phyloP scores from a whole-genome alignment of 2,329 filamentous ascomycete species.

The Pseudocercospora pini-densiflorae region DNA sequence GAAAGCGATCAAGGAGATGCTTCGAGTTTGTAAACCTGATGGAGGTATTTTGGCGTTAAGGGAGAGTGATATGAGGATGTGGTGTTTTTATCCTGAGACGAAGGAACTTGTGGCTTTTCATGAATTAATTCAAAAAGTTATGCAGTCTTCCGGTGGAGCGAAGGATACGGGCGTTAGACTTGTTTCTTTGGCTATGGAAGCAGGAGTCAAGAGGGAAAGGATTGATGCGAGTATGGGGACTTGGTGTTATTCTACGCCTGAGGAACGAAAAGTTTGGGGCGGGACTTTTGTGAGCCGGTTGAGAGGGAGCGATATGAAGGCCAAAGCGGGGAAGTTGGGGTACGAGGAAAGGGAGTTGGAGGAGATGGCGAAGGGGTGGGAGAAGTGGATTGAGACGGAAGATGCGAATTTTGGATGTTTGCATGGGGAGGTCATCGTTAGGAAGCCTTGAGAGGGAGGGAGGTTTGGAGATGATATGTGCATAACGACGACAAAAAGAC shows the following conservation, averaged over 20 bases:
- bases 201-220: constrained; percentile 44
- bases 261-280: constrained; percentile 47
- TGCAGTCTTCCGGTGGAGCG: constrained; percentile 35
- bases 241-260: constrained; percentile 48
- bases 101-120: constrained; percentile 42
- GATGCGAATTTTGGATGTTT: constrained; percentile 49
- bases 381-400: constrained; percentile 47
- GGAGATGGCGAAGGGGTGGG: constrained; percentile 45
- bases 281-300: constrained; percentile 30
- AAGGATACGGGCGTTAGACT: constrained; percentile 34
- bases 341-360: constrained; percentile 46
- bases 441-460: constrained; percentile 22
- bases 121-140: constrained; percentile 41
- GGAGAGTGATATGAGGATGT: constrained; percentile 47
- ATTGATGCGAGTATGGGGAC: constrained; percentile 46
- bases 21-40: constrained; percentile 56
- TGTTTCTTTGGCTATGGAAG: constrained; percentile 43
- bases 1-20: constrained; percentile 58
- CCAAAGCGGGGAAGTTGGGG: constrained; percentile 37
- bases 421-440: constrained; percentile 47
- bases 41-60: constrained; percentile 59
- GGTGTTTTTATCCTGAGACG: constrained; percentile 43
- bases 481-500: no score
- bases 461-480: no score
- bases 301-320: constrained; percentile 35